A percentile compares a stretch with the other conserved stretches of the same genome.
Conservation (phyloP, 768 basidiomycete species). For the Kwoniella newhampshirensis region DNA sequence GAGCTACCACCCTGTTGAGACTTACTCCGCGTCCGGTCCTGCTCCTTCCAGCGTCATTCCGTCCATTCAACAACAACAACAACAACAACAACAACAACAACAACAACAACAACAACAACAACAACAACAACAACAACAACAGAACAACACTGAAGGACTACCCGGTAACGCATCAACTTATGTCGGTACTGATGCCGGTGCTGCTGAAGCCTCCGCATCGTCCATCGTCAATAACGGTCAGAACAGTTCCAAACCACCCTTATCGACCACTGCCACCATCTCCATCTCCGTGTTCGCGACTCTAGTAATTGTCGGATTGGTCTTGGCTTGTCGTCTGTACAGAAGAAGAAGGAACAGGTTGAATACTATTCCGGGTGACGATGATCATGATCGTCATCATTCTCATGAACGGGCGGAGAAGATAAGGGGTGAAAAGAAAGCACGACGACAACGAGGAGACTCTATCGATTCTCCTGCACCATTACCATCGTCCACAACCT, state of each 20-base stretch:
- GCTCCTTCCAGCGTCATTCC: not conserved
- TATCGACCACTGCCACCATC: conserved; percentile 2
- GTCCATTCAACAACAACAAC: no score
- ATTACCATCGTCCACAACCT: not conserved
- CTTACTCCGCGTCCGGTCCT: not conserved
- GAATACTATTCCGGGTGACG: not conserved
- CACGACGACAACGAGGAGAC: not conserved
- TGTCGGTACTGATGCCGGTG: no score
- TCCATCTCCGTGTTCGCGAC: conserved; percentile 7
- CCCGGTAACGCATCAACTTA: no score
- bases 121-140: no score
- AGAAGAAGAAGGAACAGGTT: conserved; percentile 12
- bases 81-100: not conserved
- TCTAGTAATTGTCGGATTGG: conserved; percentile 4
- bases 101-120: no score
- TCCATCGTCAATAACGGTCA: no score
- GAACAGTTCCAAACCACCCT: no score
- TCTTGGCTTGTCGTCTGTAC: conserved; percentile 5
- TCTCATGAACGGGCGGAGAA: not conserved
- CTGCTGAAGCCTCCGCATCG: no score
- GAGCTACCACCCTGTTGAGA: no score
- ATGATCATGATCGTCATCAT: not conserved
- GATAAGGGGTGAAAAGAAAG: not conserved
- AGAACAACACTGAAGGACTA: no score
- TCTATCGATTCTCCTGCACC: conserved; percentile 7